Conservation (phyloP, 1,284 basidiomycete genomes). For the Puccinia polysora region DNA sequence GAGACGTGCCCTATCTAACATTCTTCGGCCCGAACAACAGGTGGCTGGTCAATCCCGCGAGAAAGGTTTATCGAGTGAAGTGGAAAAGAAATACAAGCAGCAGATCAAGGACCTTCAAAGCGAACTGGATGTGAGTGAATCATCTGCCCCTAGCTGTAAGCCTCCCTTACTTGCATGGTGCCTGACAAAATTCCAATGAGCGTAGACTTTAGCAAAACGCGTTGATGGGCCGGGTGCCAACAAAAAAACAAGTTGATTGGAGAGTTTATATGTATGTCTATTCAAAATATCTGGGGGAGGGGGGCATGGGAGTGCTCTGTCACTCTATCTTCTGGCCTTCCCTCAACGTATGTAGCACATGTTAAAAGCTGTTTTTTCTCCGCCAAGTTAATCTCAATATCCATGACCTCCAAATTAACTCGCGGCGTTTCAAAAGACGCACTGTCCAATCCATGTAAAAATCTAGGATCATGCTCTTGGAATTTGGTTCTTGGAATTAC, state of each 20-base stretch:
- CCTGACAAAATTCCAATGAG: not conserved
- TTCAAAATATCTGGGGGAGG: not conserved
- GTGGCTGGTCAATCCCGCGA: slow-evolving; percentile 33
- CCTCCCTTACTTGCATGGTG: too few species aligned
- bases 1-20: not conserved
- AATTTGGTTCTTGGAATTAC: too few species aligned
- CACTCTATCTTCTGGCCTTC: too few species aligned
- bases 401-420: too few species aligned
- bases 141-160: not conserved
- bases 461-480: too few species aligned
- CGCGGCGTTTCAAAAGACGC: too few species aligned
- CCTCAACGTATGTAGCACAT: too few species aligned
- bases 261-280: not conserved
- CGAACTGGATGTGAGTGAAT: slow-evolving; percentile 35
- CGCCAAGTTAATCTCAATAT: too few species aligned
- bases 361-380: too few species aligned
- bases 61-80: slow-evolving; percentile 25
- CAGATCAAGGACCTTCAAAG: slow-evolving; percentile 37
- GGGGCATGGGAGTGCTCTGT: too few species aligned
- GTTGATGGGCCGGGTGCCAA: slow-evolving; percentile 41
- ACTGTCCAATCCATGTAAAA: too few species aligned
- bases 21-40: not conserved
- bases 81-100: slow-evolving; percentile 42
- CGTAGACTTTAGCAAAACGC: slow-evolving; percentile 19
- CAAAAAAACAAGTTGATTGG: slow-evolving; percentile 33